phyloP scores from a whole-genome alignment of 192 early-diverging fungal genomes.

The Phlyctochytrium planicorne region DNA sequence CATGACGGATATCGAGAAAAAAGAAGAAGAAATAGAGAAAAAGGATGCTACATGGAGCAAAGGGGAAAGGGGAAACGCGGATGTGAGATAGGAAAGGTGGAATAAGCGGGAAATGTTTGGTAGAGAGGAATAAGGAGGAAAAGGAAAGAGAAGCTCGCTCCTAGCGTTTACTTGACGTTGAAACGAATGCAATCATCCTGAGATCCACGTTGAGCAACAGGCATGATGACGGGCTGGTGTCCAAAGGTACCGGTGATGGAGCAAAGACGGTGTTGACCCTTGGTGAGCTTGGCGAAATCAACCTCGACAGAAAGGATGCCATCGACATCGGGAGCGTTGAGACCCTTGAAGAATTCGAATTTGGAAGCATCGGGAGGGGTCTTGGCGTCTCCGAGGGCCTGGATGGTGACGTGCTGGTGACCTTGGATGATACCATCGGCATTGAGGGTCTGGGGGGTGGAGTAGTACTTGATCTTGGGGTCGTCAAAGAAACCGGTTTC shows the following conservation, averaged over 20 bases:
- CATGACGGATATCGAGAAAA: no score
- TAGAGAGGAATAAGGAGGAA: no score
- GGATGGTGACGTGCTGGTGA: slow-evolving; percentile 48
- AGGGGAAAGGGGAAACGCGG: no score
- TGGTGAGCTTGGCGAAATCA: slow-evolving; percentile 23
- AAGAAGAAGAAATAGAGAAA: no score
- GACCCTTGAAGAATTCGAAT: slow-evolving; percentile 44
- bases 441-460: slow-evolving; percentile 41
- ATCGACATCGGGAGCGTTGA: slow-evolving; percentile 34
- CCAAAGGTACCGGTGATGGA: slow-evolving; percentile 33
- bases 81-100: no score
- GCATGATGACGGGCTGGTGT: slow-evolving; percentile 43
- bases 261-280: slow-evolving; percentile 32
- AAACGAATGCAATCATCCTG: slow-evolving; percentile 48
- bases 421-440: slow-evolving; percentile 38
- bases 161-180: no score
- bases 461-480: slow-evolving; percentile 31
- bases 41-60: no score
- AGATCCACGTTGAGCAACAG: slow-evolving; percentile 42
- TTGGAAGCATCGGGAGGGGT: slow-evolving; percentile 21
- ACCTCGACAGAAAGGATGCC: slow-evolving; percentile 31
- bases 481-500: no score
- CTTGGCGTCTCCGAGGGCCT: slow-evolving; percentile 30
- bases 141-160: no score
- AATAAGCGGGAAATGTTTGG: no score